A percentile compares a stretch with the other conserved stretches of the same genome.
Evolutionary conservation across 805 yeast species (phyloP).

Genomic region (Candida hungchunana): DNA sequence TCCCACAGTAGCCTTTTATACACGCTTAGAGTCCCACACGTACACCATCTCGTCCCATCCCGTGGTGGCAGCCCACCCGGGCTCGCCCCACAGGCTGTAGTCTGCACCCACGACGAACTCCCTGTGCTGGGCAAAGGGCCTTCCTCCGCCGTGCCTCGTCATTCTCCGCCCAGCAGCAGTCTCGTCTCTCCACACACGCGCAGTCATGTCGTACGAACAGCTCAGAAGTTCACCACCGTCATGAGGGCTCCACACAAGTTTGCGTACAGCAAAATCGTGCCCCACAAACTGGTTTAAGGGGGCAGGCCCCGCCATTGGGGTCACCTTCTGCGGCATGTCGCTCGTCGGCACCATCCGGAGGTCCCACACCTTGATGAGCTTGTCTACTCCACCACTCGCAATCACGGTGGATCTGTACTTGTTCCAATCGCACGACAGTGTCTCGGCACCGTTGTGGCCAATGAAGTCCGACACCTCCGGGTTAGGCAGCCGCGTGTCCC

Average conservation of each 20-base stretch:
- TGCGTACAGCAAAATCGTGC: constrained; percentile 85
- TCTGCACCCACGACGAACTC: constrained; percentile 94
- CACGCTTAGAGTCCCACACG: constrained; percentile 71
- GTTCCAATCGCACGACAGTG: constrained; percentile 83
- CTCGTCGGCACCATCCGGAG: constrained; percentile 55
- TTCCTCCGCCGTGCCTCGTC: constrained; percentile 46
- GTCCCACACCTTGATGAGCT: constrained; percentile 83
- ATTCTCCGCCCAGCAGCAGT: constrained; percentile 49
- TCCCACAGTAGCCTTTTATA: constrained; percentile 20
- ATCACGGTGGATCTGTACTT: constrained; percentile 76
- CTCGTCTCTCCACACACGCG: constrained; percentile 77
- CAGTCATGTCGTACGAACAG: constrained; percentile 90
- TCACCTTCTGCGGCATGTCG: constrained; percentile 32
- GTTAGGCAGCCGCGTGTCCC: constrained; percentile 75
- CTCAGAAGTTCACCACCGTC: constrained; percentile 62
- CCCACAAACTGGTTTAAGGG: constrained; percentile 78
- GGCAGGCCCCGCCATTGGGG: constrained; percentile 47
- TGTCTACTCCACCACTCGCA: constrained; percentile 93
- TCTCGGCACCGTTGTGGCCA: constrained; percentile 79
- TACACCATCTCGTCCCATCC: constrained; percentile 97
- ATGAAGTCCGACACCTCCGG: constrained; percentile 54
- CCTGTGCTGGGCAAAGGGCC: constrained; percentile 61
- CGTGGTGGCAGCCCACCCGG: constrained; percentile 91
- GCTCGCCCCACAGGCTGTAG: constrained; percentile 95
- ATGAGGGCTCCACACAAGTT: constrained; percentile 89